Percentiles rank a stretch among this genome's conserved stretches.
Evolutionary conservation across 768 basidiomycete species (phyloP).

Genomic region (Suillus fuscotomentosus): DNA sequence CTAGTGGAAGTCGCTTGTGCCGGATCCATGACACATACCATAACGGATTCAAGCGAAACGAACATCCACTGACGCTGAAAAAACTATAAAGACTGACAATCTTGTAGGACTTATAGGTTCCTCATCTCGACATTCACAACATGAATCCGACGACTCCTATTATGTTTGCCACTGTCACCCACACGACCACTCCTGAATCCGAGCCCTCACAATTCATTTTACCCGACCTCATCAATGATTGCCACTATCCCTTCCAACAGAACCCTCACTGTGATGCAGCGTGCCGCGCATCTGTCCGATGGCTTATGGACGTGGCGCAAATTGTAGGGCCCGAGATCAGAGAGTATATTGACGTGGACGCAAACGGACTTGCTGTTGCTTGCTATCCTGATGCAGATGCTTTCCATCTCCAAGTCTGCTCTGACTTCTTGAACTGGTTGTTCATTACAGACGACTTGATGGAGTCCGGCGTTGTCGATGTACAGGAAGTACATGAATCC

Average conservation of each 20-base stretch:
- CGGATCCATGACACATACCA: no score
- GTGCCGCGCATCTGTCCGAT: conserved; percentile 35
- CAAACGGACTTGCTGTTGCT: conserved; percentile 31
- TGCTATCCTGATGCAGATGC: conserved; percentile 36
- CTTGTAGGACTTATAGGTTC: background rate
- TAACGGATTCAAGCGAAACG: background rate
- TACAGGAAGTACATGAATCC: conserved; percentile 23
- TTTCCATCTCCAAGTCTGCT: conserved; percentile 60
- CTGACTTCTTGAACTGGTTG: conserved; percentile 59
- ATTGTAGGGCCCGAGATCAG: conserved; percentile 30
- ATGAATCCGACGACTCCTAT: conserved; percentile 9
- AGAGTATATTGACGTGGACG: conserved; percentile 49
- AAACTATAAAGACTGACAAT: background rate
- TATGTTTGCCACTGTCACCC: conserved; percentile 21
- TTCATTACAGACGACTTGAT: conserved; percentile 43
- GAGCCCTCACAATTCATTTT: conserved; percentile 29
- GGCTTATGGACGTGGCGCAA: conserved; percentile 29
- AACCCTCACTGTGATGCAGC: conserved; percentile 32
- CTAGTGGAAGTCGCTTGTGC: no score
- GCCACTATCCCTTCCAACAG: conserved; percentile 34
- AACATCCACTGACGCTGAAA: background rate
- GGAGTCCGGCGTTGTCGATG: conserved; percentile 29
- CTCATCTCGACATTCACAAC: background rate
- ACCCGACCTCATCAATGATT: conserved; percentile 40
- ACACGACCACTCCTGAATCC: conserved; percentile 10